Base-by-base conservation (phyloP, 805 yeast species). In the Tetrapisispora taiwanensis region DNA sequence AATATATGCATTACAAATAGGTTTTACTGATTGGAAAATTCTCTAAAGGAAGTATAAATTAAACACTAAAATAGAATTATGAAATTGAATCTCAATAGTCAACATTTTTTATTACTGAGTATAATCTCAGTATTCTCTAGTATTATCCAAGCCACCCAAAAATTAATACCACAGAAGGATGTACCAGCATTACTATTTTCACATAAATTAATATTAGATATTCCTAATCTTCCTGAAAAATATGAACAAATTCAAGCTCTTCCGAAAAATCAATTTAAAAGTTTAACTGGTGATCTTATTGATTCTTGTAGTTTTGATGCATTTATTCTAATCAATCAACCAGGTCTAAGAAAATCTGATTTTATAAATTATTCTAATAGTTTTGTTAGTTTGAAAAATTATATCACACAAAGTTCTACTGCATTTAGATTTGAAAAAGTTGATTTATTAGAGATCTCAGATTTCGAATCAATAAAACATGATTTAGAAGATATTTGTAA, bases 401-500 rank as follows among this genome's bases (percentile, higher is more conserved):
- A 76, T 53, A 55, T 79, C 48, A 60, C 69, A 19, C 65, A 70
- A 56, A 68, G 84, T n/a, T 80, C 88, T 5, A 76, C 85, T 0
- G 65, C 79, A 8, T 66, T 79, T 4, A 74, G 78, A 1, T 65
- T 82, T 43, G 84, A 87, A 3, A 67, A 78, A 50, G 61, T 72
- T 8, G 60, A 69, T 4, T 36, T 33, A 3, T 52, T 63, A 10
- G 45, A 55, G 8, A 39, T 41, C 12, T 47, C 53, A 9, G 38
- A 51, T 7, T 60, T 52, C 31, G 44, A 53, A 7, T 46, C 50
- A 12, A 42, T 64, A 28, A 49, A 48, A 3, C 46, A 42, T 2
- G 50, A 48, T 20, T 45, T 55, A 1, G 36, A 47, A 20, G 51
- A 52, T 3, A 41, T 41, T 12, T 66, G 70, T 44, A 44, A 53